A percentile compares a stretch with the other conserved stretches of the same genome.
Conservation (phyloP, 768 basidiomycete species). For the Steccherinum ochraceum region DNA sequence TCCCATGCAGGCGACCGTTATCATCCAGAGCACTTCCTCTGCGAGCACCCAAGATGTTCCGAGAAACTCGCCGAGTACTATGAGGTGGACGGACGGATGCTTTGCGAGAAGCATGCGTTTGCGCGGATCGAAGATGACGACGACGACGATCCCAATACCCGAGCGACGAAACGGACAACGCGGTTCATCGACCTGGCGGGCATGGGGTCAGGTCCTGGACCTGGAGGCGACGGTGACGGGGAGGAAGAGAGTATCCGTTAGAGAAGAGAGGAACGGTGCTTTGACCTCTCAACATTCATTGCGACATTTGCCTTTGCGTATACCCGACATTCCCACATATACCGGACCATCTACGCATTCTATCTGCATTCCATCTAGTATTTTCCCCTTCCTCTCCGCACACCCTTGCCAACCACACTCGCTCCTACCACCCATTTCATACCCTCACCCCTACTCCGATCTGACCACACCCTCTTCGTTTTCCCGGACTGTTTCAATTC, state of each 20-base stretch:
- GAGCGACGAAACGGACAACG: conserved; percentile 73
- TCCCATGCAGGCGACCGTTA: conserved; percentile 76
- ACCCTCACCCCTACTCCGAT: not conserved
- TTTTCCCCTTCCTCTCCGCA: not conserved
- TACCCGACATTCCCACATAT: not conserved
- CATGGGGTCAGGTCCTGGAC: conserved; percentile 11
- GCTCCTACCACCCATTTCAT: not conserved
- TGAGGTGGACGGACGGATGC: conserved; percentile 80
- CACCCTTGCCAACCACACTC: not conserved
- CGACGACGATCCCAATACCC: conserved; percentile 24
- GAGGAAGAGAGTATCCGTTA: conserved; percentile 3
- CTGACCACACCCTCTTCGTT: not conserved
- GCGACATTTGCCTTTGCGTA: conserved; percentile 7
- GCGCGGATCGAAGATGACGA: conserved; percentile 19
- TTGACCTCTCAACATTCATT: not conserved
- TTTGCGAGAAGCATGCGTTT: conserved; percentile 77
- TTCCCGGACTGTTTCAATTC: not conserved
- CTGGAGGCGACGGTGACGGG: conserved; percentile 6
- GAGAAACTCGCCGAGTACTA: conserved; percentile 76
- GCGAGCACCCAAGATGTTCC: conserved; percentile 59
- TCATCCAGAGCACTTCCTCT: conserved; percentile 85
- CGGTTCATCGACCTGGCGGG: conserved; percentile 66
- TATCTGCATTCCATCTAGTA: not conserved
- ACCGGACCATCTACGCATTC: not conserved
- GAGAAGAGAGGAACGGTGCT: not conserved